phyloP scores from a whole-genome alignment of 192 early-diverging fungal species.

The Paraglomus occultum region DNA sequence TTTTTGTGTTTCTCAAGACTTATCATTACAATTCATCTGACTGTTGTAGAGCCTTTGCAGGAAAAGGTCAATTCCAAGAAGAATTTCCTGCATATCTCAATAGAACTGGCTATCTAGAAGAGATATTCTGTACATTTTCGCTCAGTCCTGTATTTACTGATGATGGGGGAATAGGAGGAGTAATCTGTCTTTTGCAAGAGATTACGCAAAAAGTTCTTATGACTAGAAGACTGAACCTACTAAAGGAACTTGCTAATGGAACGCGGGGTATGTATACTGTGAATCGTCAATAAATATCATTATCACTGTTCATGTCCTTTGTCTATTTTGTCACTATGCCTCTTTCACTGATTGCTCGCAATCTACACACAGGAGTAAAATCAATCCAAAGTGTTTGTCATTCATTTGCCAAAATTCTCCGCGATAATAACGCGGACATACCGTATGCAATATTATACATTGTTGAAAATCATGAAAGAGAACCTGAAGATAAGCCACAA shows the following conservation, averaged over 20 bases:
- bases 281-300: no score
- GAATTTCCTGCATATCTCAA: not conserved
- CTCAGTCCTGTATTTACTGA: slow-evolving; percentile 37
- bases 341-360: no score
- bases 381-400: slow-evolving; percentile 13
- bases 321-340: no score
- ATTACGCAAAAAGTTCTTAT: slow-evolving; percentile 36
- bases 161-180: slow-evolving; percentile 34
- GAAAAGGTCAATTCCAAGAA: slow-evolving; percentile 10
- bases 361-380: not conserved
- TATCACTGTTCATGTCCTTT: no score
- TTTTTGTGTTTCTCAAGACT: no score
- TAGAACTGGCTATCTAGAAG: slow-evolving; percentile 40
- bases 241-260: slow-evolving; percentile 39
- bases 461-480: not conserved
- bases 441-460: slow-evolving; percentile 9
- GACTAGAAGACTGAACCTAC: slow-evolving; percentile 34
- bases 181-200: slow-evolving; percentile 36
- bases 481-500: not conserved
- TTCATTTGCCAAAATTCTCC: not conserved
- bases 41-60: slow-evolving; percentile 8
- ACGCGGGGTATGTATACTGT: slow-evolving; percentile 5
- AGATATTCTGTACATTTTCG: slow-evolving; percentile 42
- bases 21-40: not conserved
- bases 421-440: slow-evolving; percentile 2